Evolutionary conservation across 2,329 filamentous ascomycete genomes (phyloP).

Genomic region (Phialocephala sp.): DNA sequence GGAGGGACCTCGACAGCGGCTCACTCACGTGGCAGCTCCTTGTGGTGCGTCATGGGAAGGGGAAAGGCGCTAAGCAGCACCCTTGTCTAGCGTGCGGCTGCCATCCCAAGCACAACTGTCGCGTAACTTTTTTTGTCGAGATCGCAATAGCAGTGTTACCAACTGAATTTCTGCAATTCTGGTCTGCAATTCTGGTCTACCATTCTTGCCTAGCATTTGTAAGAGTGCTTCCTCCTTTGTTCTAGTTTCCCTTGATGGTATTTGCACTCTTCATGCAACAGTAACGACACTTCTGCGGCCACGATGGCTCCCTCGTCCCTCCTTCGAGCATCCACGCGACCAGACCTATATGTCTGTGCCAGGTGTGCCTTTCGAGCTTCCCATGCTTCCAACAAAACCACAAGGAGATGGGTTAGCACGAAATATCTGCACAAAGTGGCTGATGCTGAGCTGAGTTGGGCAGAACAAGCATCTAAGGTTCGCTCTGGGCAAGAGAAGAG

Average conservation of each 20-base stretch:
- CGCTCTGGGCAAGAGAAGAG: constrained; percentile 54
- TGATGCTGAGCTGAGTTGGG: constrained; percentile 51
- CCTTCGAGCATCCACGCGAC: constrained; percentile 34
- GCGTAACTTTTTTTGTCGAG: background rate
- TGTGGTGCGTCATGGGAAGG: background rate
- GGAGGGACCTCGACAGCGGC: background rate
- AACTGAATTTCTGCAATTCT: background rate
- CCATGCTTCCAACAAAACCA: constrained; percentile 22
- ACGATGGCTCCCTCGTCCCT: constrained; percentile 40
- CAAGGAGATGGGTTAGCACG: constrained; percentile 38
- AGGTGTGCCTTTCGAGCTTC: constrained; percentile 39
- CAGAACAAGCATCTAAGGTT: constrained; percentile 53
- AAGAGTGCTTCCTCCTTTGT: background rate
- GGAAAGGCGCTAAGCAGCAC: background rate
- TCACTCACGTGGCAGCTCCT: constrained; percentile 7
- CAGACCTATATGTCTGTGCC: constrained; percentile 39
- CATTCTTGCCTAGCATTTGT: background rate
- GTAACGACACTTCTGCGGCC: constrained; percentile 16
- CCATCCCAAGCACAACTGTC: background rate
- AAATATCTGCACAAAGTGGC: constrained; percentile 46
- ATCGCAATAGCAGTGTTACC: background rate
- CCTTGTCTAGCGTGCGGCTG: no score
- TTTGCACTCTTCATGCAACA: background rate
- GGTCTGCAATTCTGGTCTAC: background rate
- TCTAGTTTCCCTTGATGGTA: background rate